Base-by-base conservation (phyloP, 83 land plant genomes). In the Picea engelmannii region DNA sequence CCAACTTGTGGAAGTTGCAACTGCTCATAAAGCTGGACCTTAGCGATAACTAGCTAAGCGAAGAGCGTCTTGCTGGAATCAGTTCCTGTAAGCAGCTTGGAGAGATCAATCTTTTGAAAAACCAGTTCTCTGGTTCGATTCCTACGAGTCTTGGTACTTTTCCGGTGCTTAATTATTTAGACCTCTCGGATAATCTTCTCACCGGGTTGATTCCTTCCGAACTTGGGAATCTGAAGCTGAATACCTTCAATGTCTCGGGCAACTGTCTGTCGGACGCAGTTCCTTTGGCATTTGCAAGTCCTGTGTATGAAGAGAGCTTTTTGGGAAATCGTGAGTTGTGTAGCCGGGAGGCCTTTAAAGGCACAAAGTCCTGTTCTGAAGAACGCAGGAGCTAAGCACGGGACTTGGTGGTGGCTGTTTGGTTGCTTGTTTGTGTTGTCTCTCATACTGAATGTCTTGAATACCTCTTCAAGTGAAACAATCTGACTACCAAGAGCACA, bases 251-350 rank as follows among this genome's bases (percentile, higher is more conserved):
- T 80, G 44, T 67, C 79, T 93, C 55, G 85, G 85, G 78, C 73
- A 93, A 93, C 78, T 38, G 31, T 6, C 83, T 93, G 2, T 80
- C 87, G 2, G 95, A 93, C 17, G 71, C 78, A n/a, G 62, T 90
- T 9, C 93, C 95, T 0, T 79, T 91, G 16, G 61, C 76, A 35
- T 82, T 81, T 65, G 83, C 69, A 9, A 88, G 76, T 23, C 82
- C 35, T 44, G 85, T 69, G 58, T 88, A 88, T 62, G 80, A 42
- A 62, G 66, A 61, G 15, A 88, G 91, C 8, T 47, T 47, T 47
- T 47, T 47, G 49, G 49, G 49, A 47, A 47, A 47, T 47, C 49
- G 9, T 47, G 86, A 83, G 2, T 73, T 93, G 35, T 93, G 95
- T 67, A 67, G 92, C 5, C 83, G 78, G 71, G 76, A 5, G 74